phyloP scores from a whole-genome alignment of 345 rosid genomes.

The Sonneratia caseolaris region DNA sequence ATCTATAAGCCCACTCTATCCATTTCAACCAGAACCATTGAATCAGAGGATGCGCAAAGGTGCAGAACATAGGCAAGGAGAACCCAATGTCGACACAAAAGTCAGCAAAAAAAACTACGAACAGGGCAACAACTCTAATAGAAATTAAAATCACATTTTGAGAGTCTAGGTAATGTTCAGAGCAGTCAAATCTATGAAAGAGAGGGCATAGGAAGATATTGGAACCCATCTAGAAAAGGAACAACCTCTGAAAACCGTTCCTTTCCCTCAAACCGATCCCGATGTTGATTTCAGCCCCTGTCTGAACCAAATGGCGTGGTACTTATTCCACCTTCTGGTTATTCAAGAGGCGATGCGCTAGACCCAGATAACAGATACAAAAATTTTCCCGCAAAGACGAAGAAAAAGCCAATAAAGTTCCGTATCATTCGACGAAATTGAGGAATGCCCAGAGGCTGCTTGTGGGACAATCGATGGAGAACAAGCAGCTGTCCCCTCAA shows the following conservation, averaged over 20 bases:
- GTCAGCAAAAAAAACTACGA: background rate
- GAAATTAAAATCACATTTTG: too few species aligned
- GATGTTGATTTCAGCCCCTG: background rate
- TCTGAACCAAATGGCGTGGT: conserved; percentile 4
- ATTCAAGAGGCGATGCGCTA: too few species aligned
- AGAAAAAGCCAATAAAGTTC: background rate
- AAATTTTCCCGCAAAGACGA: too few species aligned
- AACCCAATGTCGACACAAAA: background rate
- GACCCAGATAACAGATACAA: too few species aligned
- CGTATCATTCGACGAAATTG: background rate
- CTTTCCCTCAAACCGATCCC: conserved; percentile 3
- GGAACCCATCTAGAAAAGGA: too few species aligned
- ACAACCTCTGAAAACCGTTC: background rate
- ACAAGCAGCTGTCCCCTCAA: background rate
- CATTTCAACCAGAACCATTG: too few species aligned
- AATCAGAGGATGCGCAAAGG: background rate
- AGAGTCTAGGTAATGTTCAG: too few species aligned
- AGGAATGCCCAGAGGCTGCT: conserved; percentile 17
- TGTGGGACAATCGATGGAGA: conserved; percentile 9
- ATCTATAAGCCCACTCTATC: background rate
- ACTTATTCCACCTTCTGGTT: too few species aligned
- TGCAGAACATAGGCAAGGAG: background rate
- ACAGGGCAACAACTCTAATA: background rate
- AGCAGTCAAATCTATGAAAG: too few species aligned
- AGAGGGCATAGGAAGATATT: too few species aligned